These are phyloP conservation scores for Linum usitatissimum DNA, from an alignment of 345 rosid genomes.

Conservation along the genomic window DNA sequence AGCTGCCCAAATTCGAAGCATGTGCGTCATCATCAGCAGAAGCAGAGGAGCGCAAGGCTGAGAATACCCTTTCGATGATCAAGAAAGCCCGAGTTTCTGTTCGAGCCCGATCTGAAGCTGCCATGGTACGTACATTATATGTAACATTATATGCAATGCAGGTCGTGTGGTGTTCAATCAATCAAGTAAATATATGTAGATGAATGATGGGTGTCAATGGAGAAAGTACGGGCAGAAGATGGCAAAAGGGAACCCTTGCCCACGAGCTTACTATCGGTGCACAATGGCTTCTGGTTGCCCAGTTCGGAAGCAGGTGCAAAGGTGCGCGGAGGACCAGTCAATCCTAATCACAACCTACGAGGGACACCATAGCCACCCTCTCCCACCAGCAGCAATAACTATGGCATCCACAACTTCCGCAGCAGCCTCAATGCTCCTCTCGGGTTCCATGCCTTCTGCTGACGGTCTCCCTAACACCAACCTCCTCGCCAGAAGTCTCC, in stretches of 20 bases:
- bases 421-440: conserved; percentile 67
- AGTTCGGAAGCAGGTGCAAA: conserved; percentile 88
- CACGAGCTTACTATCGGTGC: conserved; percentile 86
- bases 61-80: background rate
- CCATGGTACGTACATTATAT: conserved; percentile 10
- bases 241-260: conserved; percentile 85
- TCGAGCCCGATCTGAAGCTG: conserved; percentile 9
- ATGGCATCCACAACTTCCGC: conserved; percentile 86
- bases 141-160: too few relatives aligned
- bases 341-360: conserved; percentile 71
- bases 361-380: conserved; percentile 66
- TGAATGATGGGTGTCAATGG: conserved; percentile 98
- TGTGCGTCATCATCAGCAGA: background rate
- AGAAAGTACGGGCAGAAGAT: conserved; percentile 92
- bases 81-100: conserved; percentile 13
- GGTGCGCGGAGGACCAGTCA: conserved; percentile 63
- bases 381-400: conserved; percentile 60
- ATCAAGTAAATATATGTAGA: conserved; percentile 29
- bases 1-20: conserved; percentile 14
- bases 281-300: conserved; percentile 74
- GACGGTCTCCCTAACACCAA: conserved; percentile 9
- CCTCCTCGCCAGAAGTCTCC: conserved; percentile 28
- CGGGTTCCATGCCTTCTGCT: conserved; percentile 50
- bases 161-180: background rate
- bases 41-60: conserved; percentile 9